phyloP scores from a whole-genome alignment of 2,329 filamentous ascomycete species.

The Alternaria sp. region DNA sequence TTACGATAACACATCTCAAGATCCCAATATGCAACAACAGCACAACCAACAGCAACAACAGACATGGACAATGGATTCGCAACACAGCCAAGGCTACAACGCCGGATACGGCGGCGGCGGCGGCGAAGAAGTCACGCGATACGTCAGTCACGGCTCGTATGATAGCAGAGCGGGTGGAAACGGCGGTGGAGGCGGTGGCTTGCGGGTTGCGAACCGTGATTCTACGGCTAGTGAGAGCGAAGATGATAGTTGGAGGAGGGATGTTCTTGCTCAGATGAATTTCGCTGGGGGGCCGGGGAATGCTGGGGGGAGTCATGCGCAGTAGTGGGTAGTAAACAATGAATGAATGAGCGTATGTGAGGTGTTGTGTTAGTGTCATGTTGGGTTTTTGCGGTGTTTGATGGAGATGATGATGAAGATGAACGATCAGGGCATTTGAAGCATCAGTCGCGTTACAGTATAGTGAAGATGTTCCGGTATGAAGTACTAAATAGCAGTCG shows the following conservation, averaged over 20 bases:
- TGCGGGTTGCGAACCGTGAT: constrained; percentile 52
- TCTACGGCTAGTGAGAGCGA: constrained; percentile 27
- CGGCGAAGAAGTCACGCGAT: constrained; percentile 10
- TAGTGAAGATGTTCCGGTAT: accelerated
- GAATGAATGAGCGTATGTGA: not conserved
- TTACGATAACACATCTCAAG: constrained; percentile 4
- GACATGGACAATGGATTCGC: constrained; percentile 2
- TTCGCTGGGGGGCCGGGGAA: constrained; percentile 7
- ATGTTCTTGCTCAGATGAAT: constrained; percentile 23
- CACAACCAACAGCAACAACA: constrained; percentile 10
- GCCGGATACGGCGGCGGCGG: constrained; percentile 6
- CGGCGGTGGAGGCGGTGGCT: constrained; percentile 37
- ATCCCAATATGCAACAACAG: not conserved
- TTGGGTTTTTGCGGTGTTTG: not conserved
- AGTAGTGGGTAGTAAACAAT: not conserved
- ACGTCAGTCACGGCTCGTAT: constrained; percentile 9
- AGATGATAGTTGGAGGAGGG: constrained; percentile 18
- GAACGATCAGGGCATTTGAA: not conserved
- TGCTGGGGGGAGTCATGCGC: not conserved
- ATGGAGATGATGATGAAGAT: not conserved
- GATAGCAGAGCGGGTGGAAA: constrained; percentile 4
- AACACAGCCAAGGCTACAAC: constrained; percentile 5
- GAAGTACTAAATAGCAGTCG: accelerated
- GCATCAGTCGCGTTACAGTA: not conserved
- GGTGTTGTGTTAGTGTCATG: not conserved